These are phyloP conservation scores for Penicillium coffeae DNA, from an alignment of 495 filamentous ascomycete species.

Conservation along the genomic window DNA sequence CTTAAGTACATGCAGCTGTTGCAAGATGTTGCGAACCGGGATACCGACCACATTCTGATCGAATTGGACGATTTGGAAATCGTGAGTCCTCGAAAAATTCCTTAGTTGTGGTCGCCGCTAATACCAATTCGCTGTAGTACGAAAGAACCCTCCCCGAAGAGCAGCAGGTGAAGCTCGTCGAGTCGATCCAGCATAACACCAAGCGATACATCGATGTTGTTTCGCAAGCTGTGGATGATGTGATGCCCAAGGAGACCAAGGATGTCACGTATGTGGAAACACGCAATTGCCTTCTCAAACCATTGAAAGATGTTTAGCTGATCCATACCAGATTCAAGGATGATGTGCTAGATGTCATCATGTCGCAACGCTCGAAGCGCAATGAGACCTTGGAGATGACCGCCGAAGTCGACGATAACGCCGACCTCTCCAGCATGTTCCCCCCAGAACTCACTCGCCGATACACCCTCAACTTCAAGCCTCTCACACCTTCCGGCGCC, in stretches of 20 bases:
- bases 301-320: not conserved
- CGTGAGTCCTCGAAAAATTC: slow-evolving; percentile 41
- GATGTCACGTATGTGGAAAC: slow-evolving; percentile 66
- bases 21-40: slow-evolving; percentile 80
- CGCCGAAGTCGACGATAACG: slow-evolving; percentile 63
- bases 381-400: slow-evolving; percentile 71
- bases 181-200: slow-evolving; percentile 85
- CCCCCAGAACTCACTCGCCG: slow-evolving; percentile 87
- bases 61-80: slow-evolving; percentile 82
- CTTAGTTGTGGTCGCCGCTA: not conserved
- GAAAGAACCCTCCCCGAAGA: slow-evolving; percentile 66
- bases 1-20: slow-evolving; percentile 89
- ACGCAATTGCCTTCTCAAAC: not conserved
- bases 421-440: slow-evolving; percentile 57
- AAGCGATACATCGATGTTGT: slow-evolving; percentile 91
- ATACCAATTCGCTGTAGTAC: slow-evolving; percentile 48
- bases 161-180: slow-evolving; percentile 62
- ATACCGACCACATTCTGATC: slow-evolving; percentile 68
- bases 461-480: slow-evolving; percentile 95
- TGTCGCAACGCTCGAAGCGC: slow-evolving; percentile 82
- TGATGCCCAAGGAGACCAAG: slow-evolving; percentile 73
- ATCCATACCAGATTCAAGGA: slow-evolving; percentile 74
- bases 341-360: slow-evolving; percentile 94
- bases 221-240: slow-evolving; percentile 79
- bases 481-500: slow-evolving; percentile 65